A percentile compares a stretch with the other conserved stretches of the same genome.
These are phyloP conservation scores for Lachnellula suecica DNA, from an alignment of 2,329 filamentous ascomycete genomes.

Conservation along the genomic window DNA sequence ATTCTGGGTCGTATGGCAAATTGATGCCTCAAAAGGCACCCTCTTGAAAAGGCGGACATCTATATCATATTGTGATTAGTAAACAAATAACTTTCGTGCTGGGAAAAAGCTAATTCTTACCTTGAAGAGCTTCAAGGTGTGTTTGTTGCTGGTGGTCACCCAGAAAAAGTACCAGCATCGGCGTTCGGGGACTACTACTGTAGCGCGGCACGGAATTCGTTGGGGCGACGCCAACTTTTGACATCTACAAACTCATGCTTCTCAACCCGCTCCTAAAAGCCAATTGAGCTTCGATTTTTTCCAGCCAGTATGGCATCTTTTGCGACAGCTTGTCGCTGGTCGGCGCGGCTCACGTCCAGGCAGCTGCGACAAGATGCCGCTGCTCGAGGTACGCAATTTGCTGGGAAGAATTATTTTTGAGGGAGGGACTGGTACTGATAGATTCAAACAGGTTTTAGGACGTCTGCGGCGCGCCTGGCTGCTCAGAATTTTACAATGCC, in stretches of 20 bases:
- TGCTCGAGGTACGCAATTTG: constrained; percentile 53
- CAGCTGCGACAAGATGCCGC: constrained; percentile 53
- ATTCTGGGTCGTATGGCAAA: constrained; percentile 14
- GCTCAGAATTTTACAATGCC: constrained; percentile 92
- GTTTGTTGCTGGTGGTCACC: constrained; percentile 3
- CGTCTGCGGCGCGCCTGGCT: constrained; percentile 61
- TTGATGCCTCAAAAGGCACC: constrained; percentile 26
- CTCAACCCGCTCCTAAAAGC: constrained; percentile 21
- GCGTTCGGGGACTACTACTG: constrained; percentile 20
- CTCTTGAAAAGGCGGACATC: constrained; percentile 39
- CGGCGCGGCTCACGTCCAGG: constrained; percentile 56
- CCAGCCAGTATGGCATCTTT: constrained; percentile 62
- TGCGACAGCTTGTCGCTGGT: constrained; percentile 61
- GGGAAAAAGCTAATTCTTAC: constrained; percentile 13
- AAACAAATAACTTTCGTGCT: too few species aligned
- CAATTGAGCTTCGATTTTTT: constrained; percentile 29
- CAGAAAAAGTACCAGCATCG: constrained; percentile 17
- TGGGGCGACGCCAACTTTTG: constrained; percentile 19
- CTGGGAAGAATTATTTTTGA: constrained; percentile 8
- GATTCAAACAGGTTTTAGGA: constrained; percentile 56
- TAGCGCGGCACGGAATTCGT: constrained; percentile 18
- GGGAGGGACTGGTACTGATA: constrained; percentile 15
- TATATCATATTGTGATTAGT: constrained; percentile 9
- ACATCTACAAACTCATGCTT: constrained; percentile 13
- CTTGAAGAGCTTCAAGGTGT: constrained; percentile 10